These are phyloP conservation scores for Westerdykella aurantiaca DNA, from an alignment of 2,329 filamentous ascomycete species.

Conservation along the genomic window DNA sequence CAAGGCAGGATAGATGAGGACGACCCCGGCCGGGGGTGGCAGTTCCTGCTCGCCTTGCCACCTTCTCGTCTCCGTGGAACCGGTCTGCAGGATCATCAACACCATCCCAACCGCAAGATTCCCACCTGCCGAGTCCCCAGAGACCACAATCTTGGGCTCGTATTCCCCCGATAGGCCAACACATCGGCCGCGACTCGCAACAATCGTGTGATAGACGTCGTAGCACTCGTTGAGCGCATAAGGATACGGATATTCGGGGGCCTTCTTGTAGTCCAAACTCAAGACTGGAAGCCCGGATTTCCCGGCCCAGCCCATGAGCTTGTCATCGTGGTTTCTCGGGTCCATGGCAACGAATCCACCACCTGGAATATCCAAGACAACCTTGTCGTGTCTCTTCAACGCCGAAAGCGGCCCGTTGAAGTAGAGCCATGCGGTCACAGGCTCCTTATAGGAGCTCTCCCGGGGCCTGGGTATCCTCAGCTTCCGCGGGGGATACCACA, in stretches of 20 bases:
- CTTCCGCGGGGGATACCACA: slow-evolving; percentile 71
- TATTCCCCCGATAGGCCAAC: slow-evolving; percentile 64
- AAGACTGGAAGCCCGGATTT: slow-evolving; percentile 83
- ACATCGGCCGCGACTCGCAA: slow-evolving; percentile 67
- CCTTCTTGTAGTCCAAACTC: slow-evolving; percentile 86
- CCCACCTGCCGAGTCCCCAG: slow-evolving; percentile 76
- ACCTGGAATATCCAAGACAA: slow-evolving; percentile 86
- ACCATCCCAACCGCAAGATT: slow-evolving; percentile 75
- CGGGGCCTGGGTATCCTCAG: slow-evolving; percentile 77
- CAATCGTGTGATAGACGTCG: slow-evolving; percentile 72
- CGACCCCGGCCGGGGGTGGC: slow-evolving; percentile 73
- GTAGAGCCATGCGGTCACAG: slow-evolving; percentile 83
- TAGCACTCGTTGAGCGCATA: slow-evolving; percentile 84
- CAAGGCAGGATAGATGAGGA: slow-evolving; percentile 82
- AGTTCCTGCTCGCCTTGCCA: slow-evolving; percentile 52
- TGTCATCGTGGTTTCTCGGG: slow-evolving; percentile 90
- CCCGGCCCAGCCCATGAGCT: slow-evolving; percentile 84
- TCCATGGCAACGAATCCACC: slow-evolving; percentile 97
- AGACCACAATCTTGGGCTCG: slow-evolving; percentile 63
- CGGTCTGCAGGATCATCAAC: slow-evolving; percentile 82
- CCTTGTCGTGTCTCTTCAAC: slow-evolving; percentile 66
- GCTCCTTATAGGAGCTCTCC: slow-evolving; percentile 75
- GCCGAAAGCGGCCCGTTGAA: slow-evolving; percentile 82
- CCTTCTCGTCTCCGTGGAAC: slow-evolving; percentile 51
- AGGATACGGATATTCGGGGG: slow-evolving; percentile 77